Percentiles rank a stretch among this genome's conserved stretches.
Conservation (phyloP, 2,329 filamentous ascomycete species). For the Aspergillus pseudoviridinutans region DNA sequence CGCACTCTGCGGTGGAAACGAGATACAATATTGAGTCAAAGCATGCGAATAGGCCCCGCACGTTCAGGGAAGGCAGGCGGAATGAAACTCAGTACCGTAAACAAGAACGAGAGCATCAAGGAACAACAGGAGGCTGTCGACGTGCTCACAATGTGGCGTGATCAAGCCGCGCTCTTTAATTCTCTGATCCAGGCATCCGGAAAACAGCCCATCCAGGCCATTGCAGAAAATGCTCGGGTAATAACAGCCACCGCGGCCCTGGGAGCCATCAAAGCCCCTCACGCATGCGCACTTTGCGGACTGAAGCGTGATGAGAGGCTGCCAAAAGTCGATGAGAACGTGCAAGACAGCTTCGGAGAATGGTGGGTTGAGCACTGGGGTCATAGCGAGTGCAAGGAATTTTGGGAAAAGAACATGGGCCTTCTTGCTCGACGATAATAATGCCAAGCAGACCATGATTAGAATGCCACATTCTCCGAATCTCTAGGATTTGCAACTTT, state of each 20-base stretch:
- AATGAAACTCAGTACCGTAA: conserved; percentile 87
- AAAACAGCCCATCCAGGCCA: conserved; percentile 58
- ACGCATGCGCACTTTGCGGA: conserved; percentile 80
- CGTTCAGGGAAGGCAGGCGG: conserved; percentile 67
- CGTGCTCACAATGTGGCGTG: conserved; percentile 69
- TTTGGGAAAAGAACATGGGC: conserved; percentile 76
- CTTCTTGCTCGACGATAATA: conserved; percentile 63
- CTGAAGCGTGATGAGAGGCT: conserved; percentile 84
- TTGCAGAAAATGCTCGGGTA: conserved; percentile 65
- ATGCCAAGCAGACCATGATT: background rate
- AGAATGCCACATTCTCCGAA: background rate
- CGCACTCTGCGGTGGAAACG: conserved; percentile 87
- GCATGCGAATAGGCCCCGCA: conserved; percentile 78
- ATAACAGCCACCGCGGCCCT: conserved; percentile 58
- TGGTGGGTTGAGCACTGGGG: conserved; percentile 95
- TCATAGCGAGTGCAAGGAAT: conserved; percentile 72
- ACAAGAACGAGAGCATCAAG: conserved; percentile 74
- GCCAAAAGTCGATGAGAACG: conserved; percentile 66
- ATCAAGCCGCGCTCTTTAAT: conserved; percentile 69
- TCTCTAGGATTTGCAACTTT: background rate
- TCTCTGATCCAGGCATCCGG: conserved; percentile 50
- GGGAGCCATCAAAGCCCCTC: conserved; percentile 68
- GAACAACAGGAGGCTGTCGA: conserved; percentile 84
- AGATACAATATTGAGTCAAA: conserved; percentile 77
- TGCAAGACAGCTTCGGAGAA: conserved; percentile 90